Conservation (phyloP, 352 stramenopile species). For the Globisporangium yorkense region DNA sequence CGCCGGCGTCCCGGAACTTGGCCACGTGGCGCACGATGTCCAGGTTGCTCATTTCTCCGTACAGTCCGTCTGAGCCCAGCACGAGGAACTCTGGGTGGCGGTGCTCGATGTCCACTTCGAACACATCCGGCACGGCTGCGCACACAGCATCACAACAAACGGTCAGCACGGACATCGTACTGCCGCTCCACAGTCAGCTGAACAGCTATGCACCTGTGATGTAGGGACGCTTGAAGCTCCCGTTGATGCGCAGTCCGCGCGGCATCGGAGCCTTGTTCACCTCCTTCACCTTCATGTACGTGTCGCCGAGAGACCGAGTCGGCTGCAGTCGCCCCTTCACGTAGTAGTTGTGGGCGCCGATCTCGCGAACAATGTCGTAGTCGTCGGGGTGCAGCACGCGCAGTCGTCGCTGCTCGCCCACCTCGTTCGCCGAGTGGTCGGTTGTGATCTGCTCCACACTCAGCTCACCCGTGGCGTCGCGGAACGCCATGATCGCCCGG, state of each 20-base stretch:
- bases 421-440: conserved; percentile 64
- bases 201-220: conserved; percentile 18
- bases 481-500: conserved; percentile 59
- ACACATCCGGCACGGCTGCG: conserved; percentile 52
- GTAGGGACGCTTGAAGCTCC: conserved; percentile 52
- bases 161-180: too few relatives aligned
- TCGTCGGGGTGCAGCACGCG: conserved; percentile 51
- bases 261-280: conserved; percentile 63
- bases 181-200: neutral
- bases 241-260: conserved; percentile 44
- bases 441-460: conserved; percentile 60
- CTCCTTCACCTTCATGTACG: conserved; percentile 74
- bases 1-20: conserved; percentile 36
- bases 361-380: conserved; percentile 65
- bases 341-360: conserved; percentile 60
- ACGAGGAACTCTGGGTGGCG: conserved; percentile 57
- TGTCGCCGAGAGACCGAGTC: conserved; percentile 58
- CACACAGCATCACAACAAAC: neutral
- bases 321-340: conserved; percentile 66
- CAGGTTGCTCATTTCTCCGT: conserved; percentile 55
- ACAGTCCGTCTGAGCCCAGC: conserved; percentile 55
- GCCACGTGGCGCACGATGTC: conserved; percentile 51
- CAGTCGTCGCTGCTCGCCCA: conserved; percentile 48
- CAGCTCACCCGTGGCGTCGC: conserved; percentile 38
- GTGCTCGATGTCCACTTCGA: conserved; percentile 45